These are phyloP conservation scores for Suhomyces atakaporum DNA, from an alignment of 1,139 yeast species.

Conservation along the genomic window DNA sequence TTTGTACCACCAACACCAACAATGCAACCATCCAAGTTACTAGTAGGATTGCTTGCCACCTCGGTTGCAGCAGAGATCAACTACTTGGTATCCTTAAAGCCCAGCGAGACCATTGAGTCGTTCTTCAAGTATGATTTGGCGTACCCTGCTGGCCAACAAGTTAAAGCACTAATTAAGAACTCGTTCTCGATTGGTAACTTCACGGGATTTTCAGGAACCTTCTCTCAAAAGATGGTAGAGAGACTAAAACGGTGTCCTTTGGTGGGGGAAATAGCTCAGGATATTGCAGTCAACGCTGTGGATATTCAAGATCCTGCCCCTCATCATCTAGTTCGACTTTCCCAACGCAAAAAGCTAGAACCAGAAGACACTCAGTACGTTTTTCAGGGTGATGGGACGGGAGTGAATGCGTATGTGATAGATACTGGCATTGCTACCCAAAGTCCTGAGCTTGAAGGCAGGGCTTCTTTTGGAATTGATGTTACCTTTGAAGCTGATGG, in stretches of 20 bases:
- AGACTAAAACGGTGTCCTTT: constrained; percentile 49
- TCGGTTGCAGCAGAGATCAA: constrained; percentile 4
- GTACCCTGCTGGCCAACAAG: constrained; percentile 33
- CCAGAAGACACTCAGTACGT: constrained; percentile 32
- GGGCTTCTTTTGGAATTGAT: constrained; percentile 61
- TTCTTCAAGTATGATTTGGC: constrained; percentile 41
- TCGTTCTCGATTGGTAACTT: constrained; percentile 61
- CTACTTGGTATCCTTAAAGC: constrained; percentile 18
- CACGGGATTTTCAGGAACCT: constrained; percentile 63
- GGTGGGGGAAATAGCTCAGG: constrained; percentile 63
- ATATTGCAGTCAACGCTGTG: constrained; percentile 50
- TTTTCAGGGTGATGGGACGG: constrained; percentile 51
- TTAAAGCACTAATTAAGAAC: constrained; percentile 46
- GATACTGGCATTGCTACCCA: constrained; percentile 70
- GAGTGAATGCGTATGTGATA: constrained; percentile 72
- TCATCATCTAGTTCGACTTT: constrained; percentile 65
- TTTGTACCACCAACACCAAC: background rate
- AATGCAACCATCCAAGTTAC: background rate
- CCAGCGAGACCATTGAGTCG: constrained; percentile 31
- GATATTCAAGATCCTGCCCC: constrained; percentile 58
- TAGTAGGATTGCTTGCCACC: background rate
- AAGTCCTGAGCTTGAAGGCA: constrained; percentile 67
- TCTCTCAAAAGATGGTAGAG: constrained; percentile 49
- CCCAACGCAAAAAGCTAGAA: constrained; percentile 46
- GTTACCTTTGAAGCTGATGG: constrained; percentile 59